Evolutionary conservation across 1,284 basidiomycete species (phyloP), one percentile per base, ranked within the genome.

Genomic region (Pterula multifida): DNA sequence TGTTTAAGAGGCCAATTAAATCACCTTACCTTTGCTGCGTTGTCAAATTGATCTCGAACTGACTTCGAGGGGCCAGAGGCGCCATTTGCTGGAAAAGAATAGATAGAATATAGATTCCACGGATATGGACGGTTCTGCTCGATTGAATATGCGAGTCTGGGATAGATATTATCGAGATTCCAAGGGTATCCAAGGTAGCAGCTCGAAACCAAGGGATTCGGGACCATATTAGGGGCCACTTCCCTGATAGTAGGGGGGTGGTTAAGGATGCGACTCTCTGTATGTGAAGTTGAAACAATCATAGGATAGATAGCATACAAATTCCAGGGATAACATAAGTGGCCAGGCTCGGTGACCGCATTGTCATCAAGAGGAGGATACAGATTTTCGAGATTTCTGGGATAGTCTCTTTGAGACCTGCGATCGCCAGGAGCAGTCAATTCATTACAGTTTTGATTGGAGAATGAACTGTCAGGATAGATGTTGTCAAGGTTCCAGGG

Each of bases 71-170:
- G n/a, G n/a, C n/a, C n/a, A n/a, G n/a, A n/a, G n/a, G n/a, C n/a
- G n/a, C n/a, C n/a, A n/a, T n/a, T n/a, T 6, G 28, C 15, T 32
- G 28, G 15, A 6, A 50, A 11, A 26, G 56, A 54, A 47, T 60
- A 60, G 32, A 58, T 55, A 12, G 49, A 46, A 26, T 47, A 35
- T 2, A 58, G 45, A 48, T 54, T 56, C 22, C 45, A 35, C 44
- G 23, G 48, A n/a, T 24, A 49, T 26, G 11, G 6, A 6, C 13
- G 50, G 49, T 44, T 17, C 39, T 19, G 23, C 17, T 44, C 23
- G 17, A 44, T 9, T 4, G 19, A 9, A 17, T 17, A 9, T 24
- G 6, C 11, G 39, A 44, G 9, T 17, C 9, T 6, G 39, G 23
- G 45, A 47, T 47, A 47, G 26, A 47, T 47, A 26, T 23, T n/a